Percentiles rank a stretch among this genome's conserved stretches.
phyloP scores from a whole-genome alignment of 257 asterid species.

The Solanum megistacrolobum region DNA sequence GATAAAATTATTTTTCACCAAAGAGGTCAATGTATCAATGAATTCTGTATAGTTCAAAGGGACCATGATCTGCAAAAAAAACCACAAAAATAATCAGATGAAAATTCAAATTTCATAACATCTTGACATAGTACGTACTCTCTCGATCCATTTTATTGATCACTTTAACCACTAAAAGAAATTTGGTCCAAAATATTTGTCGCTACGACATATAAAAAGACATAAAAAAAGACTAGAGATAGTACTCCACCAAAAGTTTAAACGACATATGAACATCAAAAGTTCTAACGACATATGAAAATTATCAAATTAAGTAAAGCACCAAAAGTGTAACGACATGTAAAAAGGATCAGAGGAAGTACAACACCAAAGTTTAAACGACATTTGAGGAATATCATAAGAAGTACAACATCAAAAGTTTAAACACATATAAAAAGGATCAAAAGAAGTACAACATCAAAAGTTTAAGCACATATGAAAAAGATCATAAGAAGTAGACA shows the following conservation, averaged over 20 bases:
- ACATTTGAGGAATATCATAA: not conserved
- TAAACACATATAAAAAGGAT: not conserved
- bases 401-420: not conserved
- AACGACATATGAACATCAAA: not conserved
- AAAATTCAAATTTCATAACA: not conserved
- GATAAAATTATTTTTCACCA: slow-evolving; percentile 30
- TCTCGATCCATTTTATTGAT: not conserved
- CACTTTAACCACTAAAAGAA: not conserved
- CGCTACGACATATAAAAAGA: not conserved
- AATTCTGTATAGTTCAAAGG: slow-evolving; percentile 31
- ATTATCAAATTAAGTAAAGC: not conserved
- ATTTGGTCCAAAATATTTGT: not conserved
- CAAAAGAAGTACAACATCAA: not conserved
- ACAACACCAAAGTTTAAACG: not conserved
- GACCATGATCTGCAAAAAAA: slow-evolving; percentile 31
- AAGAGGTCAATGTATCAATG: slow-evolving; percentile 10
- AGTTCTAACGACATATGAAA: not conserved
- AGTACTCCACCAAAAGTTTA: not conserved
- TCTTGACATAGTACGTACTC: not conserved
- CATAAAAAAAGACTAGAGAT: not conserved
- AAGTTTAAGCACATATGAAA: not conserved
- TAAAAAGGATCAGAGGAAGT: not conserved
- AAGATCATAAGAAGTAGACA: not conserved
- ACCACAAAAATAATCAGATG: not conserved
- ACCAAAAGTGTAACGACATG: not conserved